Evolutionary conservation across 2,329 filamentous ascomycete species (phyloP), one percentile per base, ranked within the genome.

Genomic region (Aspergillus carbonarius): DNA sequence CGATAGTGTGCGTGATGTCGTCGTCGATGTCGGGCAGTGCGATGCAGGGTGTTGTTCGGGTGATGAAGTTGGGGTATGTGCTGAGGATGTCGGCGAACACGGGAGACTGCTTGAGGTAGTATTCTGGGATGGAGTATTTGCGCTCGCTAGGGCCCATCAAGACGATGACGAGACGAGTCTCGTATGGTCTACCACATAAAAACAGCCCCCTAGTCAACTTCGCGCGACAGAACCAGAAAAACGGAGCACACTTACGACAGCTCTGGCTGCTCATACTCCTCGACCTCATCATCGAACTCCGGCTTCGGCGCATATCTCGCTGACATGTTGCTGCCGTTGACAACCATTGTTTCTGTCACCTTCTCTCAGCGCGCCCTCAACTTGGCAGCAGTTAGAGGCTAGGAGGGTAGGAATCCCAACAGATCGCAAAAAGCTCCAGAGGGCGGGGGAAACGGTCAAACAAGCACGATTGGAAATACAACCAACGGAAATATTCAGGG

Each of bases 251-350:
- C 50, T 40, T 27, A 54, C 51, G 51, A 54, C 25, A 42, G 27
- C 5, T 54, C 51, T 4, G 51, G 51, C 51, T 54, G 51, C 37
- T 54, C 51, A 37, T 54, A 54, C 40, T 54, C 51, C 12, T 54
- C 51, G n/a, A 54, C 23, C 8, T 54, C 50, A 4, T 30, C 35
- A 5, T 51, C 48, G 8, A 51, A 35, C 4, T 51, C 48, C n/a
- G 30, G n/a, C 17, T 35, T 51, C 18, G 37, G 17, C 12, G 27
- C 25, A 40, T 53, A 39, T 6, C 50, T 34, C 10, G 27, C 40
- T 3, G 37, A 37, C 32, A 39, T 39, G 34, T 17, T 20, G 51
- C 23, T 53, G 51, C 12, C 25, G 25, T 32, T n/a, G 18, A 40
- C 40, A 8, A 30, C 32, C 37, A 42, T 42, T 17, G 17, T 34